A percentile compares a stretch with the other conserved stretches of the same genome.
These are phyloP conservation scores for Protea cynaroides DNA, from an alignment of 164 flowering plant species.

Conservation along the genomic window DNA sequence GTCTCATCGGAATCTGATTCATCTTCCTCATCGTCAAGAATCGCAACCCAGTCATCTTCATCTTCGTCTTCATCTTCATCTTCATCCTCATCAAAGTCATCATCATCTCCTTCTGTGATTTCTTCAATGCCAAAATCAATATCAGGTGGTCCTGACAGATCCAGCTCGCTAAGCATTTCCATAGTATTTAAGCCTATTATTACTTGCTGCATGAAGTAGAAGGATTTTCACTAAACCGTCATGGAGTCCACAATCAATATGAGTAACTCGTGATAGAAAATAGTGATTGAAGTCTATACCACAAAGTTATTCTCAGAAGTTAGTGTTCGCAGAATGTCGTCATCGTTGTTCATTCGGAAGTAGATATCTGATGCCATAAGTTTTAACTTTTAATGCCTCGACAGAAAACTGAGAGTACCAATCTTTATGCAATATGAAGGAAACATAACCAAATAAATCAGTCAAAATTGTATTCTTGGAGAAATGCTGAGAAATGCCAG, in stretches of 20 bases:
- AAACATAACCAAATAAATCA: background rate
- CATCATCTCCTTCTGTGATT: slow-evolving; percentile 63
- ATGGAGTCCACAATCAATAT: background rate
- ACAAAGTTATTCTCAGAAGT: slow-evolving; percentile 65
- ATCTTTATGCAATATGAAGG: background rate
- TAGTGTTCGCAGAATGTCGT: slow-evolving; percentile 62
- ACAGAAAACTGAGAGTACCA: background rate
- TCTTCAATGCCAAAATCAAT: slow-evolving; percentile 68
- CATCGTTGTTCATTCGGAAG: slow-evolving; percentile 69
- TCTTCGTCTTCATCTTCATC: slow-evolving; percentile 42
- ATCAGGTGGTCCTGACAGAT: slow-evolving; percentile 43
- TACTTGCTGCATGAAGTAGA: slow-evolving; percentile 62
- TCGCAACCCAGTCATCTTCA: slow-evolving; percentile 49
- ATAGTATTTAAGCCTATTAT: slow-evolving; percentile 69
- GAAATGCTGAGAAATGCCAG: slow-evolving; percentile 3
- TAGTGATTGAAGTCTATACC: slow-evolving; percentile 34
- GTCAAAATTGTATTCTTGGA: too few species aligned
- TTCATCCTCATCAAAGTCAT: slow-evolving; percentile 43
- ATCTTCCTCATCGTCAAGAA: slow-evolving; percentile 65
- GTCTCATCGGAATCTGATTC: slow-evolving; percentile 53
- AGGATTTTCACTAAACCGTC: slow-evolving; percentile 3
- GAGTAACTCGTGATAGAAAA: background rate
- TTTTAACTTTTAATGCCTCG: slow-evolving; percentile 16
- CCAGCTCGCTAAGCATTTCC: slow-evolving; percentile 74
- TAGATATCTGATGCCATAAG: slow-evolving; percentile 62